These are phyloP conservation scores for Leccinum fallax DNA, from an alignment of 1,284 basidiomycete genomes.

Conservation along the genomic window DNA sequence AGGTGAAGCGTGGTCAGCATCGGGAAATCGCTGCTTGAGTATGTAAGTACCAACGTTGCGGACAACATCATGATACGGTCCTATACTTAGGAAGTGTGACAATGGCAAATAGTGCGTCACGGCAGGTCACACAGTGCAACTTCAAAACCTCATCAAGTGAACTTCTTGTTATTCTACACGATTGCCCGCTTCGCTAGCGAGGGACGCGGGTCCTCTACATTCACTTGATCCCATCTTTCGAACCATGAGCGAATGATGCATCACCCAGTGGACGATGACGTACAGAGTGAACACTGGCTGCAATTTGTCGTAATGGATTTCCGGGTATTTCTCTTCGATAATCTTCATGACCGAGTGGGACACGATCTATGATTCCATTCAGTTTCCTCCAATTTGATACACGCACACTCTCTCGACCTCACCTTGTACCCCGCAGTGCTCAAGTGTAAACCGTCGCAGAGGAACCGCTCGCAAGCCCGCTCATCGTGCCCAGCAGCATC, in stretches of 20 bases:
- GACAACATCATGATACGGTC: too few species aligned
- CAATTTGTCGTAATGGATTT: constrained; percentile 67
- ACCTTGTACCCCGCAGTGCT: constrained; percentile 73
- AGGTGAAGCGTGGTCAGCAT: too few species aligned
- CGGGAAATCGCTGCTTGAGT: neutral
- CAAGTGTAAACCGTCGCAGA: constrained; percentile 79
- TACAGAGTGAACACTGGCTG: constrained; percentile 56
- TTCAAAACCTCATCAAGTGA: neutral
- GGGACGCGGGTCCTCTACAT: constrained; percentile 36
- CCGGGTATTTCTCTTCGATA: constrained; percentile 61
- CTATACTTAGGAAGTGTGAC: too few species aligned
- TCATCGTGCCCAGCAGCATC: constrained; percentile 64
- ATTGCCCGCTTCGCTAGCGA: constrained; percentile 33
- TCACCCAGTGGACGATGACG: constrained; percentile 19
- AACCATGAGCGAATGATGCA: constrained; percentile 4
- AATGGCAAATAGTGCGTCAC: too few species aligned
- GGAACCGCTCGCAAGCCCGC: constrained; percentile 48
- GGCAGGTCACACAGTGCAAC: too few species aligned
- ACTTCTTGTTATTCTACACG: neutral
- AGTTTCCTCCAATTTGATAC: constrained; percentile 3
- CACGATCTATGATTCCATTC: constrained; percentile 50
- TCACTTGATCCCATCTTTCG: constrained; percentile 44
- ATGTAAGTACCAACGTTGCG: neutral
- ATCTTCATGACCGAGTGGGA: constrained; percentile 63
- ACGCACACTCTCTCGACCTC: neutral